These are phyloP conservation scores for Dittrichia graveolens DNA, from an alignment of 129 eudicot species.

Conservation along the genomic window DNA sequence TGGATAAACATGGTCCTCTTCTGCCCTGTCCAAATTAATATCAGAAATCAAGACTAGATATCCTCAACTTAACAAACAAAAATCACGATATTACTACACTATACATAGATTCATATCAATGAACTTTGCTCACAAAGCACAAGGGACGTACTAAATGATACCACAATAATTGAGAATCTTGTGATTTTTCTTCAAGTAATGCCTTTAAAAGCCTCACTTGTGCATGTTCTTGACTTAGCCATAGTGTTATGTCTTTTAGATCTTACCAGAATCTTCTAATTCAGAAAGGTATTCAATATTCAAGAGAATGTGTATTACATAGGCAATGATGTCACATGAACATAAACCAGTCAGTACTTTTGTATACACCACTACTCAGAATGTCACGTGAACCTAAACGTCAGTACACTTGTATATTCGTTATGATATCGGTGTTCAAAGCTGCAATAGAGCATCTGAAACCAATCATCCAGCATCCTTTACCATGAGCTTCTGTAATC, in stretches of 20 bases:
- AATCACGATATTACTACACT: background rate
- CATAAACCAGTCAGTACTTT: too few species aligned
- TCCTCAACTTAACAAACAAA: background rate
- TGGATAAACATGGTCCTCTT: conserved; percentile 95
- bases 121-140: background rate
- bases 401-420: background rate
- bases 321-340: too few species aligned
- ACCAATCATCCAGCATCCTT: conserved; percentile 12
- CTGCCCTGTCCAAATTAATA: conserved; percentile 60
- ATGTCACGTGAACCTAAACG: too few species aligned
- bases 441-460: background rate
- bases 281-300: too few species aligned
- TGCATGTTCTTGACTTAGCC: too few species aligned
- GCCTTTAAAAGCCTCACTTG: too few species aligned
- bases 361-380: too few species aligned
- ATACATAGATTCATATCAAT: conserved; percentile 17
- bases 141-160: too few species aligned
- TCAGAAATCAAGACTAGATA: conserved; percentile 21
- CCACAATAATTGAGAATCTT: too few species aligned
- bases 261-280: too few species aligned
- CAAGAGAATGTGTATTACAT: too few species aligned
- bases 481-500: background rate
- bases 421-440: background rate
- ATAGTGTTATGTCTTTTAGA: background rate
- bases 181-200: too few species aligned